Conservation (phyloP, 768 basidiomycete species). For the Saitozyma podzolica region DNA sequence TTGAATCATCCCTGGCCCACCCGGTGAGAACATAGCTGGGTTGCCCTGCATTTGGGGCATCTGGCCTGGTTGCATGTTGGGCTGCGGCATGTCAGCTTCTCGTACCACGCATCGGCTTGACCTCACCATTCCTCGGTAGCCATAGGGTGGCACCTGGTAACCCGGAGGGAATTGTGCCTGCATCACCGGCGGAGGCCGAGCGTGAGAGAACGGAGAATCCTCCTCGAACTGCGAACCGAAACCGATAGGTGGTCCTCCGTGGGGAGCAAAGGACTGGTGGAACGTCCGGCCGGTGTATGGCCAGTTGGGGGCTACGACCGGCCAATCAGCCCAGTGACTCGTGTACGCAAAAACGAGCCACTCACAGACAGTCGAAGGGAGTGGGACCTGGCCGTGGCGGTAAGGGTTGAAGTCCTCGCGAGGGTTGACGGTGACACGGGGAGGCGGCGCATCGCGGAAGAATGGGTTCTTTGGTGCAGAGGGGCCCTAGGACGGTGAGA, state of each 20-base stretch:
- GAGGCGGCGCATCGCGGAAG: conserved; percentile 71
- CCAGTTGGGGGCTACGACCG: conserved; percentile 65
- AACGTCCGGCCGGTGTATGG: conserved; percentile 88
- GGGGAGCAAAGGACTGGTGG: conserved; percentile 63
- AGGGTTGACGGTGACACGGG: conserved; percentile 78
- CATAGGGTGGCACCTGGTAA: too few species aligned
- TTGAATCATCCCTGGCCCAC: conserved; percentile 7
- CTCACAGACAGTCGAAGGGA: conserved; percentile 73
- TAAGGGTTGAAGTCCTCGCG: conserved; percentile 98
- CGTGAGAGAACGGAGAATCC: background rate
- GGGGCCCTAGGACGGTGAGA: conserved; percentile 42
- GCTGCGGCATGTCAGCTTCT: conserved; percentile 10
- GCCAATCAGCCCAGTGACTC: background rate
- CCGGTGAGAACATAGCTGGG: conserved; percentile 36
- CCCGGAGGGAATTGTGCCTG: background rate
- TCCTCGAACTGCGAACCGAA: background rate
- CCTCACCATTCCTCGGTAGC: too few species aligned
- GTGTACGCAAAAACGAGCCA: too few species aligned
- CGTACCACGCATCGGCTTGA: too few species aligned
- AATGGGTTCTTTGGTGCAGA: conserved; percentile 63
- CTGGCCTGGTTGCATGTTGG: conserved; percentile 20
- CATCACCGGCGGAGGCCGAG: background rate
- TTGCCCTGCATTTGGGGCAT: conserved; percentile 25
- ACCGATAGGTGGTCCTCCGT: background rate
- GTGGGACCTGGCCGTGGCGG: conserved; percentile 77